phyloP scores from a whole-genome alignment of 768 basidiomycete species.

The Lactarius sp. region DNA sequence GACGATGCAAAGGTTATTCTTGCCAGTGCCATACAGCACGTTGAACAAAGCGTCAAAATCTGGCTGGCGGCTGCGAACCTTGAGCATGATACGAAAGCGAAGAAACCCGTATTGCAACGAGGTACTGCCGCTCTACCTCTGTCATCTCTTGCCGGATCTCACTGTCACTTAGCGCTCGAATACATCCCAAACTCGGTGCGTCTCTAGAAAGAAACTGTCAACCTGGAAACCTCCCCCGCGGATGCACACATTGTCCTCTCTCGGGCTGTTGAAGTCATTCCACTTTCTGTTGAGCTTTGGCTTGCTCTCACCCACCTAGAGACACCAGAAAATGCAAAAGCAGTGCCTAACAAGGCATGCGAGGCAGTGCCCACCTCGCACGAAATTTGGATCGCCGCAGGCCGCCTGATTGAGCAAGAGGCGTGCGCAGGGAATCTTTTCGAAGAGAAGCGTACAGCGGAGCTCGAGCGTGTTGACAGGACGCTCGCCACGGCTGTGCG shows the following conservation, averaged over 20 bases:
- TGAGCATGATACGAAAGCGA: constrained; percentile 77
- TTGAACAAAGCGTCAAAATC: constrained; percentile 90
- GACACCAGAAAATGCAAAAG: constrained; percentile 84
- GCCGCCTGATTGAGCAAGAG: constrained; percentile 86
- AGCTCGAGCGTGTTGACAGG: constrained; percentile 73
- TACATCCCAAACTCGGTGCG: constrained; percentile 96
- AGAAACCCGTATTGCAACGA: constrained; percentile 90
- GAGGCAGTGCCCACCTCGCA: constrained; percentile 92
- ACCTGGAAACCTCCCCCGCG: constrained; percentile 80
- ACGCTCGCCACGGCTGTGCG: constrained; percentile 84
- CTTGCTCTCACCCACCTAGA: constrained; percentile 94
- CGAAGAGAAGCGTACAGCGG: constrained; percentile 51
- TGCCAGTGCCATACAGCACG: constrained; percentile 91
- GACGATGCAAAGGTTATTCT: constrained; percentile 93
- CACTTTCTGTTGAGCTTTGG: constrained; percentile 95
- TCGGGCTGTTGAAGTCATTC: constrained; percentile 95
- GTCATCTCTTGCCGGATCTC: not conserved
- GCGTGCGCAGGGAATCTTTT: constrained; percentile 46
- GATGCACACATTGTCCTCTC: constrained; percentile 91
- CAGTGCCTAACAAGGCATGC: constrained; percentile 93
- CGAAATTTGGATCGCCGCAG: constrained; percentile 99
- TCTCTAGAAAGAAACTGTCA: constrained; percentile 97
- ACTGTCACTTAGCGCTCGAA: constrained; percentile 67
- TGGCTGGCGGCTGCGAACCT: constrained; percentile 94
- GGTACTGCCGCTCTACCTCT: constrained; percentile 42